Base-by-base conservation (phyloP, 2,329 filamentous ascomycete species). In the Paracorniculantispora psalliotae region DNA sequence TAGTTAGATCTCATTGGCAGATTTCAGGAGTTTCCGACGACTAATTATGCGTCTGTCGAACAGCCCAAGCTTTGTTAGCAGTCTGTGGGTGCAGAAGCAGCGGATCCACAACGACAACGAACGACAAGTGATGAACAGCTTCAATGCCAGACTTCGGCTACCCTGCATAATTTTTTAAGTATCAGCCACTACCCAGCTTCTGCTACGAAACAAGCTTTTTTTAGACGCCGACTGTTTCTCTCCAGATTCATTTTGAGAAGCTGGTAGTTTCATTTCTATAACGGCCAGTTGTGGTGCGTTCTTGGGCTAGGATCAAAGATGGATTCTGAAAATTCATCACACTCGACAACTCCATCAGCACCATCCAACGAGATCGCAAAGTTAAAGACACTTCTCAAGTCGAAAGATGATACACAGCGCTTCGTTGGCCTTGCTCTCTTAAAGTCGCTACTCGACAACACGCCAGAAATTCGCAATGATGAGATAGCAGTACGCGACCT, bases 381-480 rank as follows among this genome's bases (percentile, higher is more conserved):
- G 65, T 79, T 88, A 56, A 75, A 82, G 63, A 66, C 74, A 1
- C 77, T 88, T 2, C 77, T 90, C 35, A 74, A 75, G 57, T 72
- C 81, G 57, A 85, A 83, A 61, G 81, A 88, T 67, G 86, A 90
- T 67, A 89, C 87, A 0, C 83, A 84, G 21, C 80, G 84, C 66
- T 89, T 90, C 64, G 85, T 88, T 41, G 87, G 85, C 8, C 75
- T 90, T 23, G 84, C 85, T 1, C 76, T 89, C 23, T 77, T 89
- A 53, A 87, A 85, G 66, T 82, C 83, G n/a, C 72, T 87, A 13
- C 76, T 90, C 33, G 85, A 89, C 69, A 85, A 83, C 67, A 80
- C 81, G 6, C 71, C 77, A 23, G 69, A 77, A n/a, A 69, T 85
- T 23, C 77, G 77, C 47, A 71, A 77, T 55, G 77, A 85, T 68